phyloP scores from a whole-genome alignment of 768 basidiomycete genomes.

The Panaeolus cyanescens region DNA sequence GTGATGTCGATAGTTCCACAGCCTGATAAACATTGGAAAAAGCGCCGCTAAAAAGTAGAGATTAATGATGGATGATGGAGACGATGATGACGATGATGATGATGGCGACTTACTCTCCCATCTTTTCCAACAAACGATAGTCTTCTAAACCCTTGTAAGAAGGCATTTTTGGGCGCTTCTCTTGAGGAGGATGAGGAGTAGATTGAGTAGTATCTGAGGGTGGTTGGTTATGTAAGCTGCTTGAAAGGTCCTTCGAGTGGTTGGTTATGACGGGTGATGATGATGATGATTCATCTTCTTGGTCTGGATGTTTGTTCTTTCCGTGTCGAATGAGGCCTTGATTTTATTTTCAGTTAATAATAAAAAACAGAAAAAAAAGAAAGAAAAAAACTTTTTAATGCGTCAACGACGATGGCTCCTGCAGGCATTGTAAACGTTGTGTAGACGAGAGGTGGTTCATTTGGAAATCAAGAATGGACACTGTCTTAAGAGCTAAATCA shows the following conservation, averaged over 20 bases:
- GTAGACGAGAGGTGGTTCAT: neutral
- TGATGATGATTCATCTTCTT: slow-evolving; percentile 31
- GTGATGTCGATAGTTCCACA: slow-evolving; percentile 68
- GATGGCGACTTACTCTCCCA: slow-evolving; percentile 80
- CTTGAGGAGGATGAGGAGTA: slow-evolving; percentile 76
- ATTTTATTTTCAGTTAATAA: slow-evolving; percentile 12
- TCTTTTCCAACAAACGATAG: slow-evolving; percentile 77
- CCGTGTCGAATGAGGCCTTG: slow-evolving; percentile 84
- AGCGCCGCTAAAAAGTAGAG: slow-evolving; percentile 62
- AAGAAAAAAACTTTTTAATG: slow-evolving; percentile 79
- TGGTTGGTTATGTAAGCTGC: slow-evolving; percentile 32
- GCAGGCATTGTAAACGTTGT: slow-evolving; percentile 51
- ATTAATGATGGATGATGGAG: slow-evolving; percentile 17
- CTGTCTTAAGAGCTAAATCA: neutral
- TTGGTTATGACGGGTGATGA: slow-evolving; percentile 26
- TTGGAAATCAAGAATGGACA: neutral
- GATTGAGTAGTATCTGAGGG: slow-evolving; percentile 55
- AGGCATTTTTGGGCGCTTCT: slow-evolving; percentile 80
- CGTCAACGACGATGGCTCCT: slow-evolving; percentile 69
- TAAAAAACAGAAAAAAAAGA: slow-evolving; percentile 11
- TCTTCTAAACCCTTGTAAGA: slow-evolving; percentile 81
- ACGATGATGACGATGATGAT: slow-evolving; percentile 9
- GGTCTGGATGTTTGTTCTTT: slow-evolving; percentile 47
- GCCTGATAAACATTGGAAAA: slow-evolving; percentile 99
- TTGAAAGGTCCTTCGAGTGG: slow-evolving; percentile 25